Conservation (phyloP, 2,329 filamentous ascomycete species). For the Ilyonectria destructans region DNA sequence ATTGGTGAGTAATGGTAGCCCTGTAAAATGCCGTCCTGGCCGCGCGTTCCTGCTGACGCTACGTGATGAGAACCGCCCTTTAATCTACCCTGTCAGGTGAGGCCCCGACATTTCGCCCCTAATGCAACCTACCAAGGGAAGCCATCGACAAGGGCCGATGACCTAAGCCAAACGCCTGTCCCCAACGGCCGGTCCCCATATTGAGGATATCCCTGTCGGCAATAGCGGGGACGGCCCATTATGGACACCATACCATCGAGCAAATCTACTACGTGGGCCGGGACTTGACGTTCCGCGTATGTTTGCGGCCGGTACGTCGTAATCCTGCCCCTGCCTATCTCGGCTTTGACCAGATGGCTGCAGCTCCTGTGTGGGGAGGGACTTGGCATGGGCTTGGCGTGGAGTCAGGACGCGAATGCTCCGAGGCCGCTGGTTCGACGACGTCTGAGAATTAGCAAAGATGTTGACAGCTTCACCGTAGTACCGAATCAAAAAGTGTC, state of each 20-base stretch:
- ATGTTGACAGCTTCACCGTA: too few relatives aligned
- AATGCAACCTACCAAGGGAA: neutral
- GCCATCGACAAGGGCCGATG: neutral
- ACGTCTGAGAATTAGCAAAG: too few relatives aligned
- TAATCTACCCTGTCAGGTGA: conserved; percentile 5
- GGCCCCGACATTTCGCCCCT: neutral
- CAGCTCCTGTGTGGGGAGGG: neutral
- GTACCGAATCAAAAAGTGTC: too few relatives aligned
- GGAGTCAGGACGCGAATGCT: neutral
- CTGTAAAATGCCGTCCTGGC: neutral
- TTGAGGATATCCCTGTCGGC: neutral
- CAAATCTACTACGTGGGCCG: neutral
- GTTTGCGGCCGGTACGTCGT: neutral
- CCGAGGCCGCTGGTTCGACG: too few relatives aligned
- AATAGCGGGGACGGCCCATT: neutral
- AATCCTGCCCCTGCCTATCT: neutral
- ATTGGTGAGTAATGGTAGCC: neutral
- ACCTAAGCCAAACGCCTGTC: neutral
- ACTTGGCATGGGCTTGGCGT: neutral
- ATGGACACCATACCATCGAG: neutral
- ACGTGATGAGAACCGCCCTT: neutral
- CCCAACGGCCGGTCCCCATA: neutral
- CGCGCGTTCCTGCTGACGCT: conserved; percentile 1
- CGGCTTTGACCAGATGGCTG: neutral
- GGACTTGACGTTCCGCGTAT: neutral